Base-by-base conservation (phyloP, 169 alveolate genomes). In the Cryptosporidium felis region DNA sequence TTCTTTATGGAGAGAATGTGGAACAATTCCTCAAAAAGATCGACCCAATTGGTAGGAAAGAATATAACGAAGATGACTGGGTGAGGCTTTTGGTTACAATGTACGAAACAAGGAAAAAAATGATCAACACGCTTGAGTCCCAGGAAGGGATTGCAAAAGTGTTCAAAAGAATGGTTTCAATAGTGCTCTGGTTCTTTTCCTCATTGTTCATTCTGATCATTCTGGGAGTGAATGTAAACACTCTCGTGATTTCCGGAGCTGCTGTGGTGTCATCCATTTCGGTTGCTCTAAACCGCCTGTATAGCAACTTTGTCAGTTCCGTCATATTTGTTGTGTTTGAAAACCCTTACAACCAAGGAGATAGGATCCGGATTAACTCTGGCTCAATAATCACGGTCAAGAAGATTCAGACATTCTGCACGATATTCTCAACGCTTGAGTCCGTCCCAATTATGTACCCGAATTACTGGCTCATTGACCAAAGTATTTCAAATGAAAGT, bases 201-300 rank as follows among this genome's bases (percentile, higher is more conserved):
- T 60, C 82, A 2, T 92, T 93, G 32, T 90, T 89, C 41, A 80
- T 93, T 46, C 81, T 94, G 42, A 91, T 92, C 60, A 90, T 93
- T 14, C 66, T 92, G 46, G 96, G 96, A 0, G 93, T 94, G 1
- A 90, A 94, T 36, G 92, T 92, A 4, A 96, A 94, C 89, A 93
- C 95, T 30, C 89, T 94, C 41, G 94, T 94, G 4, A 95, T 93
- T 8, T 93, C 96, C 3, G 96, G 96, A 1, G 96, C 96, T n/a
- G 96, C 96, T 0, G 89, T 94, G 51, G 66, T 93, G 16, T 92
- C 96, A 38, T 94, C 96, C 1, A 53, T 93, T 8, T 92, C 96
- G 1, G 96, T 94, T 28, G 94, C 95, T 4, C 74, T 94, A 44
- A 93, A 91, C 65, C 89, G 93, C 80, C 90, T 93, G 91, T 93